phyloP scores from a whole-genome alignment of 441 rosid species.

The Populus trichocarpa region DNA sequence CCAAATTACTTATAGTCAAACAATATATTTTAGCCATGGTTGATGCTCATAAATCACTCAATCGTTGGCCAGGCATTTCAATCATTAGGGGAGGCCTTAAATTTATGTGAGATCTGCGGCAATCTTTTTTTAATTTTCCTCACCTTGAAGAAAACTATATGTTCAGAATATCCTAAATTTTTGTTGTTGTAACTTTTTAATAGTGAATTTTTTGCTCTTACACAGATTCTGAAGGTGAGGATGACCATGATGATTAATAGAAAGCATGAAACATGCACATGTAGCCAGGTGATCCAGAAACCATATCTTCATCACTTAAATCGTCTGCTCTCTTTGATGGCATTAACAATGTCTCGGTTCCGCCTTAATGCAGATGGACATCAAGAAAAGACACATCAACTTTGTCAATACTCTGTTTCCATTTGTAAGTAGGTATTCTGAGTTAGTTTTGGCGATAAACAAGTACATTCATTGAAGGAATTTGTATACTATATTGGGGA shows the following conservation, averaged over 20 bases:
- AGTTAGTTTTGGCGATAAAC: not conserved
- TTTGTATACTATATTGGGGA: not conserved
- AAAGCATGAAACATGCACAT: not conserved
- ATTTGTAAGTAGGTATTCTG: not conserved
- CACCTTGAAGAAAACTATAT: not conserved
- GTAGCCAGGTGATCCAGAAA: slow-evolving; percentile 17
- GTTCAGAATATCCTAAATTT: not conserved
- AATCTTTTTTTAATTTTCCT: not conserved
- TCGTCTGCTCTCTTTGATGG: not conserved
- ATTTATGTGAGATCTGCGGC: not conserved
- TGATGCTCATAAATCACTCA: no score
- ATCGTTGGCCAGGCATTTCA: no score
- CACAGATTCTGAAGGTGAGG: slow-evolving; percentile 64
- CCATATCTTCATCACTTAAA: not conserved
- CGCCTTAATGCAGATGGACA: not conserved
- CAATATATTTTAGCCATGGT: no score
- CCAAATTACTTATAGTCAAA: no score
- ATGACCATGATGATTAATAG: slow-evolving; percentile 46
- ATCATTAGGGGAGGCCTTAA: not conserved
- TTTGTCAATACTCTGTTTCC: not conserved
- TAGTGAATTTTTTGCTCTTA: not conserved
- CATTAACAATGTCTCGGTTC: not conserved
- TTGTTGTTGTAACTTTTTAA: not conserved
- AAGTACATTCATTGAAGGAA: not conserved
- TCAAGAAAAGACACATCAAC: not conserved